Evolutionary conservation across 352 stramenopile species (phyloP), one percentile per base, ranked within the genome.

Genomic region (Phytophthora constricta): DNA sequence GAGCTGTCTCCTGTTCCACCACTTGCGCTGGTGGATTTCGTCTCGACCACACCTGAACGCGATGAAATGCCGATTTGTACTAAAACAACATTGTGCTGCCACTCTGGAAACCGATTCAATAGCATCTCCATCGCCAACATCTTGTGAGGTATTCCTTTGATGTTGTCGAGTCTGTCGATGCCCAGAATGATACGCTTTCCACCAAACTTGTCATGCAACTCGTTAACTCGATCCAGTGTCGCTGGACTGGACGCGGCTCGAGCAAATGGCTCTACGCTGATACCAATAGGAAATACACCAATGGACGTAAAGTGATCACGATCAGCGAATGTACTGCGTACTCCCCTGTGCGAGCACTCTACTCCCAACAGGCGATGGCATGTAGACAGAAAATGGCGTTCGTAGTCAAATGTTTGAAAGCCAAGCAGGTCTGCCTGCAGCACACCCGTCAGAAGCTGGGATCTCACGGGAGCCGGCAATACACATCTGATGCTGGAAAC

Each of bases 31-130:
- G 50, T 73, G 1, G 58, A 43, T 3, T 60, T 73, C 37, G 46
- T 76, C 7, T 88, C 80, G 26, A 85, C 76, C 9, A 82, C 78
- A n/a, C 52, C 72, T 20, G 71, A 78, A 13, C 86, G 76, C 8
- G 87, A 95, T 9, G 94, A 98, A 45, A 99, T 97, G n/a, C 96
- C 96, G 58, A 99, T 97, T 73, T 98, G 95, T 47, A 99, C 92
- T 25, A 99, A 68, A 17, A 97, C 93, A 39, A 98, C 92, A 74
- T 98, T 98, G 47, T 96, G 92, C 41, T 96, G 86, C 91, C 92
- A 98, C 58, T 98, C 87, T 13, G 91, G 90, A 63, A 96, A 95
- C 0, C 81, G 73, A 23, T 82, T 84, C n/a, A 97, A 65, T 42
- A 97, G 79, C 50, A 83, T 74, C 56, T 97, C 91, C 72, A 97